Conservation (phyloP, 2,329 filamentous ascomycete species). For the Penicillium sp. region DNA sequence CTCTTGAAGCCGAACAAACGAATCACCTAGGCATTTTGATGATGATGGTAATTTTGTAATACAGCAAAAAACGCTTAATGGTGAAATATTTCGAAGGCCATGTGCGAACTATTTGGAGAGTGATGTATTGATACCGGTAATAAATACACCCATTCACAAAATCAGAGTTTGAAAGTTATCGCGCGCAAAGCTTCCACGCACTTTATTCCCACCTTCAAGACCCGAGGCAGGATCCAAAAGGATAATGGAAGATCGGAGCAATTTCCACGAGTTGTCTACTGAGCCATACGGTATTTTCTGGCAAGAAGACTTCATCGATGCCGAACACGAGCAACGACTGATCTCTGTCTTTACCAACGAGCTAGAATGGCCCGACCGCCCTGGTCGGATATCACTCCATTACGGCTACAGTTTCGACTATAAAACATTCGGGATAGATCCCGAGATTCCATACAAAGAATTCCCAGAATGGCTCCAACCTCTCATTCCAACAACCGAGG, state of each 20-base stretch:
- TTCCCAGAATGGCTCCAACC: slow-evolving; percentile 55
- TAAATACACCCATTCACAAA: not conserved
- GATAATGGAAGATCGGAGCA: slow-evolving; percentile 1
- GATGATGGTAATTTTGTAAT: not conserved
- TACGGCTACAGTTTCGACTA: slow-evolving; percentile 61
- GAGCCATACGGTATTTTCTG: slow-evolving; percentile 36
- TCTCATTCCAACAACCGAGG: slow-evolving; percentile 49
- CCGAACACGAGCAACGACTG: slow-evolving; percentile 48
- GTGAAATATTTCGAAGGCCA: not conserved
- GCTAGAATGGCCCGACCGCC: slow-evolving; percentile 50
- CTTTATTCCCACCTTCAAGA: not conserved
- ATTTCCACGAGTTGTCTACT: slow-evolving; percentile 29
- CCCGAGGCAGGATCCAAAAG: not conserved
- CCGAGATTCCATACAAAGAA: slow-evolving; percentile 49
- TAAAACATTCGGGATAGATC: slow-evolving; percentile 58
- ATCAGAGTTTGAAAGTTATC: slow-evolving; percentile 6
- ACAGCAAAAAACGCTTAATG: not conserved
- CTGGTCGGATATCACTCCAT: slow-evolving; percentile 53
- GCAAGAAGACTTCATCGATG: slow-evolving; percentile 51
- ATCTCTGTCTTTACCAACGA: slow-evolving; percentile 48
- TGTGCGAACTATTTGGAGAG: accelerated
- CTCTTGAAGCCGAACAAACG: not conserved
- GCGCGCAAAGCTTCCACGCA: not conserved
- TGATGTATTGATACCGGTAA: slow-evolving; percentile 1
- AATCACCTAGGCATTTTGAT: not conserved